These are phyloP conservation scores for Neoboletus subvelutipes DNA, from an alignment of 768 basidiomycete genomes.

Conservation along the genomic window DNA sequence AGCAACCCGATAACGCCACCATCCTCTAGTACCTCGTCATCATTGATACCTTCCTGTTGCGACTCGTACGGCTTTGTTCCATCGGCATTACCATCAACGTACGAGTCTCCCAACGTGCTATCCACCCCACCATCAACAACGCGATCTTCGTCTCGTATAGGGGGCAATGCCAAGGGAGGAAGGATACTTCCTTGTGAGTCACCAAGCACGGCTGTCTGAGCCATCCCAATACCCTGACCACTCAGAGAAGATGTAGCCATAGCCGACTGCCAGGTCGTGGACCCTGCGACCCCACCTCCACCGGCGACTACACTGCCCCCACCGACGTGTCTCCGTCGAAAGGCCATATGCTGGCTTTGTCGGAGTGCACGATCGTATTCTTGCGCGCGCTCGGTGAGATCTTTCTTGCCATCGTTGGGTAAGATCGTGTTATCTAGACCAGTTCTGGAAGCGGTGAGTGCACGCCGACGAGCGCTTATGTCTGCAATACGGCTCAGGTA, in stretches of 20 bases:
- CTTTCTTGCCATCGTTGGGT: conserved; percentile 36
- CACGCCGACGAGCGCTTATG: conserved; percentile 48
- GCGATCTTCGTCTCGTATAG: conserved; percentile 47
- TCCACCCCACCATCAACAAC: conserved; percentile 55
- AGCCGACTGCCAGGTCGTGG: conserved; percentile 46
- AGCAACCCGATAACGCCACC: conserved; percentile 83
- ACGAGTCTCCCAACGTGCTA: conserved; percentile 63
- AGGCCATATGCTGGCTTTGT: conserved; percentile 61
- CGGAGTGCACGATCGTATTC: conserved; percentile 75
- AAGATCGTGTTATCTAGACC: conserved; percentile 28
- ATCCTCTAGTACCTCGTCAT: conserved; percentile 69
- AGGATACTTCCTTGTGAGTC: conserved; percentile 66
- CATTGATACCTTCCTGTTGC: conserved; percentile 51
- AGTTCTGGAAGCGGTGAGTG: conserved; percentile 26
- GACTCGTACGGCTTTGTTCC: conserved; percentile 37
- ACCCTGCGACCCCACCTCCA: conserved; percentile 49
- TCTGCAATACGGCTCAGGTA: conserved; percentile 86
- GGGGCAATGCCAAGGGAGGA: conserved; percentile 9
- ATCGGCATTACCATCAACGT: conserved; percentile 63
- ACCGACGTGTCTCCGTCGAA: conserved; percentile 38
- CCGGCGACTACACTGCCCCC: conserved; percentile 33
- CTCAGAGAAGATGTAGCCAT: conserved; percentile 44
- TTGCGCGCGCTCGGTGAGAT: conserved; percentile 54
- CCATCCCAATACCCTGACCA: conserved; percentile 46
- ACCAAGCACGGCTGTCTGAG: conserved; percentile 70